Conservation (phyloP, 2,329 filamentous ascomycete species). For the Mycosphaerella arachidis region DNA sequence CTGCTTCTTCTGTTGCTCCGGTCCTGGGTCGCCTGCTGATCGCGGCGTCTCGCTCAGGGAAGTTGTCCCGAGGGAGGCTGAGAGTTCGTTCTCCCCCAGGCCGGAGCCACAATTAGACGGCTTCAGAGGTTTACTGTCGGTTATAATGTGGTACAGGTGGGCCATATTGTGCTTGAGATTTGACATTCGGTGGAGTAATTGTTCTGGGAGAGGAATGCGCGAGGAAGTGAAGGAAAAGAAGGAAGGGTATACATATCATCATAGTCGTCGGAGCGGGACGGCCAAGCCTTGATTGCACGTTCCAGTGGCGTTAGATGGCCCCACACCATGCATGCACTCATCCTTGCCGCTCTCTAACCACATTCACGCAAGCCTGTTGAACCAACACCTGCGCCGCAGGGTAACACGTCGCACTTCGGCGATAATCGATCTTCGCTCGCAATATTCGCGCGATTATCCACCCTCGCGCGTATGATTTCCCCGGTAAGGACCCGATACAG, state of each 20-base stretch:
- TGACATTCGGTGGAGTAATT: too few species aligned
- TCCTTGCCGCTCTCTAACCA: background rate
- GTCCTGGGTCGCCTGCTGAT: slow-evolving; percentile 19
- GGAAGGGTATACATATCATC: too few species aligned
- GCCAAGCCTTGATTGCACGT: too few species aligned
- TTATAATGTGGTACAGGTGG: slow-evolving; percentile 22
- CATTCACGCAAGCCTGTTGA: background rate
- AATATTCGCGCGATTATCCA: too few species aligned
- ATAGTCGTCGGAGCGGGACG: too few species aligned
- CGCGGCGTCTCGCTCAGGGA: slow-evolving; percentile 20
- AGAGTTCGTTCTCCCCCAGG: slow-evolving; percentile 19
- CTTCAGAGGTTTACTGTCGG: slow-evolving; percentile 17
- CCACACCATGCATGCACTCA: background rate
- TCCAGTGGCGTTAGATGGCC: too few species aligned
- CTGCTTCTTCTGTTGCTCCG: slow-evolving; percentile 7
- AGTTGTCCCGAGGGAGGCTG: slow-evolving; percentile 20
- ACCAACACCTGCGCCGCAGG: too few species aligned
- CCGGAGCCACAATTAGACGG: slow-evolving; percentile 25
- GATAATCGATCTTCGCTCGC: too few species aligned
- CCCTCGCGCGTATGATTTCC: too few species aligned
- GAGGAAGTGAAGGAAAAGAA: background rate
- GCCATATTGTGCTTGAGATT: slow-evolving; percentile 23
- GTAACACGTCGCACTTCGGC: too few species aligned
- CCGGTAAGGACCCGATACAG: too few species aligned
- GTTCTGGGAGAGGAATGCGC: background rate